Conservation (phyloP, 306 rosid species). For the Acacia acuminata region DNA sequence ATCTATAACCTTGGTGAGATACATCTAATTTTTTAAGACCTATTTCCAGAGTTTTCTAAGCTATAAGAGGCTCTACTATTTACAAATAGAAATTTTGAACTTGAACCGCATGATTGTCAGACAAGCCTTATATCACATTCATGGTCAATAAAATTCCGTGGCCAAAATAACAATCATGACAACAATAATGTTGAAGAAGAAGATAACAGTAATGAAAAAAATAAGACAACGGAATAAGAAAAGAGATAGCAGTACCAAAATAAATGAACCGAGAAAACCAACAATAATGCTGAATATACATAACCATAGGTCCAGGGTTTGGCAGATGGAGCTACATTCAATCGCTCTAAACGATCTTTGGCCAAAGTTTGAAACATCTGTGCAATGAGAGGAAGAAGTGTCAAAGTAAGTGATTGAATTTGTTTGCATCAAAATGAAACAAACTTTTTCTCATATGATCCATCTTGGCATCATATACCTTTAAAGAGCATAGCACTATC, state of each 20-base stretch:
- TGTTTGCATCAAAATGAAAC: conserved; percentile 18
- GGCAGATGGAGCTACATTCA: conserved; percentile 97
- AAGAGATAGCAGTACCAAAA: conserved; percentile 63
- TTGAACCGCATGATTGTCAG: neutral
- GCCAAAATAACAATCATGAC: neutral
- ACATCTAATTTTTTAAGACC: neutral
- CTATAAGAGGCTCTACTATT: neutral
- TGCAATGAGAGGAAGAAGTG: conserved; percentile 30
- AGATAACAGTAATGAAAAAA: conserved; percentile 1
- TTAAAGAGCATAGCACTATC: conserved; percentile 82
- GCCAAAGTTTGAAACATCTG: conserved; percentile 99
- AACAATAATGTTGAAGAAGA: neutral
- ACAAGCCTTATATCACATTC: neutral
- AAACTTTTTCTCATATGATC: conserved; percentile 13
- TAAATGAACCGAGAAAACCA: conserved; percentile 74
- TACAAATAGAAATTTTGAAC: neutral
- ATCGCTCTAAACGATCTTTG: conserved; percentile 87
- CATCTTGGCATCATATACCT: conserved; percentile 55
- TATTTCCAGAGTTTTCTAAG: neutral
- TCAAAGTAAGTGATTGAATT: conserved; percentile 31
- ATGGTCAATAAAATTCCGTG: neutral
- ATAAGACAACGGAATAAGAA: neutral
- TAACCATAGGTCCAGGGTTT: conserved; percentile 88
- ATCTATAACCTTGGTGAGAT: neutral
- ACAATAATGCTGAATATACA: conserved; percentile 82